phyloP scores from a whole-genome alignment of 2,329 filamentous ascomycete genomes.

The Colletotrichum spinosum region DNA sequence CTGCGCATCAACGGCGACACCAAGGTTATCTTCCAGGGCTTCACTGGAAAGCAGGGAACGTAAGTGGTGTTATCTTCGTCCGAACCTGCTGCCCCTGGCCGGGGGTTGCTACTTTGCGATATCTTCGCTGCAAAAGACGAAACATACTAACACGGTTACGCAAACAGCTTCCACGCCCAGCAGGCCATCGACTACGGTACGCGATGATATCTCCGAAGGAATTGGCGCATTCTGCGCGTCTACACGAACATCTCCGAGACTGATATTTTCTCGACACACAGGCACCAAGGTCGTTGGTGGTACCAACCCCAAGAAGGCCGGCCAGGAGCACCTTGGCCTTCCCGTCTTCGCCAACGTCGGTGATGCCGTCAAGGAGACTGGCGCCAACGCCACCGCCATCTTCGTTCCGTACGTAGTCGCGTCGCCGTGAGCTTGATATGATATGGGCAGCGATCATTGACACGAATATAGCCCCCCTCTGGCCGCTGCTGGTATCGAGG shows the following conservation, averaged over 20 bases:
- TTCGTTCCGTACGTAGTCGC: slow-evolving; percentile 87
- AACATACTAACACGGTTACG: background rate
- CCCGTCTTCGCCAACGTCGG: slow-evolving; percentile 92
- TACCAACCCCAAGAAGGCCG: slow-evolving; percentile 99
- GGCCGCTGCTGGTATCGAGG: slow-evolving; percentile 95
- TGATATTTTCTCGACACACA: slow-evolving; percentile 54
- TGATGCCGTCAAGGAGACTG: slow-evolving; percentile 90
- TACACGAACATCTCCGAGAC: slow-evolving; percentile 36
- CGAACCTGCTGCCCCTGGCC: slow-evolving; percentile 20
- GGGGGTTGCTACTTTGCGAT: slow-evolving; percentile 6
- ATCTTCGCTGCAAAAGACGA: background rate
- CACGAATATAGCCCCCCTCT: slow-evolving; percentile 76
- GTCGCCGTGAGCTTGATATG: slow-evolving; percentile 45
- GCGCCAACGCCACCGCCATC: slow-evolving; percentile 91
- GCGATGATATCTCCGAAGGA: slow-evolving; percentile 37
- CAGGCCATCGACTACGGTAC: slow-evolving; percentile 99
- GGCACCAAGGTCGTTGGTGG: slow-evolving; percentile 98
- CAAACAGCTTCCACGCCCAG: slow-evolving; percentile 88
- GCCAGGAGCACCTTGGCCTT: slow-evolving; percentile 86
- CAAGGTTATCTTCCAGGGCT: slow-evolving; percentile 96
- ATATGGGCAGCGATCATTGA: slow-evolving; percentile 61
- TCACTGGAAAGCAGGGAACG: slow-evolving; percentile 97
- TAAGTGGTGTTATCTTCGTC: slow-evolving; percentile 59
- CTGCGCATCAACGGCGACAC: slow-evolving; percentile 93
- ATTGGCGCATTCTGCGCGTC: slow-evolving; percentile 9